phyloP scores from a whole-genome alignment of 2,329 filamentous ascomycete species.

The Rachicladosporium sp. region DNA sequence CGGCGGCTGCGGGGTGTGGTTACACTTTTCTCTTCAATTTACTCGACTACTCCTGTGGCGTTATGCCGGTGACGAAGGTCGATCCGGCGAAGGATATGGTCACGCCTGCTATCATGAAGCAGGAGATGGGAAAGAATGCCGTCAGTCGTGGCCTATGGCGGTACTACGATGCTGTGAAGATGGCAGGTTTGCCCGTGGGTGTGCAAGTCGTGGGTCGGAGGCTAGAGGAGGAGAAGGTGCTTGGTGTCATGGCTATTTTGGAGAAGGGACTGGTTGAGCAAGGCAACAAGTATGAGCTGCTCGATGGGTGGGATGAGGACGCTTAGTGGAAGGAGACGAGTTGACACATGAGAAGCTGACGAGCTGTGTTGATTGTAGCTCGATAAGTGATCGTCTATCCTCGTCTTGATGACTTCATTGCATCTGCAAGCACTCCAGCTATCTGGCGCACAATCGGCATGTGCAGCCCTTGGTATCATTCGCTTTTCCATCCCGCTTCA shows the following conservation, averaged over 20 bases:
- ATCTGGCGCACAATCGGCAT: too few species aligned
- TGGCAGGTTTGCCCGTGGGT: slow-evolving; percentile 79
- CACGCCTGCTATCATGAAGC: slow-evolving; percentile 46
- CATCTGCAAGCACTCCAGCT: too few species aligned
- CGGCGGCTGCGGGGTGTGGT: slow-evolving; percentile 74
- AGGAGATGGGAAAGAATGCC: slow-evolving; percentile 51
- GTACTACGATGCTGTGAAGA: slow-evolving; percentile 67
- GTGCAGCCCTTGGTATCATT: too few species aligned
- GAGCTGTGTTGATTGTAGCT: not conserved
- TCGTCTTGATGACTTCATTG: too few species aligned
- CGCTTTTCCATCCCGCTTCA: too few species aligned
- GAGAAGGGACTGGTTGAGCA: slow-evolving; percentile 56
- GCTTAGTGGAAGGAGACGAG: not conserved
- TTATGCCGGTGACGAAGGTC: slow-evolving; percentile 77
- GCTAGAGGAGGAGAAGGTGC: slow-evolving; percentile 76
- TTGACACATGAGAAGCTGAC: not conserved
- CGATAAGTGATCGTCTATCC: too few species aligned
- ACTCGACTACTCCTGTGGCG: slow-evolving; percentile 73
- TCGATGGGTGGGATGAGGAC: slow-evolving; percentile 23
- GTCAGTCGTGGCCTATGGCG: slow-evolving; percentile 75
- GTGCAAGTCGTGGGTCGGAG: slow-evolving; percentile 72
- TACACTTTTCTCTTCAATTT: slow-evolving; percentile 93
- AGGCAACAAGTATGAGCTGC: slow-evolving; percentile 38
- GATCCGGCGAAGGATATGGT: slow-evolving; percentile 57
- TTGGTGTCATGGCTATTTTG: slow-evolving; percentile 66